Evolutionary conservation across 306 rosid genomes (phyloP).

Genomic region (Citrullus colocynthis): DNA sequence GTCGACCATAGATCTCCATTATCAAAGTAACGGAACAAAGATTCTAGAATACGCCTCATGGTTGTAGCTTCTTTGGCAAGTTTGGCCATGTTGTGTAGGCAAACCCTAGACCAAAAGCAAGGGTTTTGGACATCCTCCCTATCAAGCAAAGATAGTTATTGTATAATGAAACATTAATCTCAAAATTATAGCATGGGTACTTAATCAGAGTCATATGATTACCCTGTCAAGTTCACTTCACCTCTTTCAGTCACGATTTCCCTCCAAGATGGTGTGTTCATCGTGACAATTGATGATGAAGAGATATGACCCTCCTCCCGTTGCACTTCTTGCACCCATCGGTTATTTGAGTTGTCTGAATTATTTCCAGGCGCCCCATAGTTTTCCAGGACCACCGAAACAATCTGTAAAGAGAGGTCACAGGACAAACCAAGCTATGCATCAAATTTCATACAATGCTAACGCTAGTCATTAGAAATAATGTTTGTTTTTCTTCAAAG

Average conservation of each 20-base stretch:
- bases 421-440: conserved; percentile 6
- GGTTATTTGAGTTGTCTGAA: conserved; percentile 17
- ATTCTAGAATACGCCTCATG: conserved; percentile 77
- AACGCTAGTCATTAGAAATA: background rate
- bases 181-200: conserved; percentile 3
- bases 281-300: conserved; percentile 32
- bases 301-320: conserved; percentile 31
- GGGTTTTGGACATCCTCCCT: conserved; percentile 77
- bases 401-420: conserved; percentile 45
- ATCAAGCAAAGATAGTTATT: conserved; percentile 17
- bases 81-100: conserved; percentile 85
- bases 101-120: conserved; percentile 82
- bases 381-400: conserved; percentile 73
- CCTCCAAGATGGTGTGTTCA: conserved; percentile 52
- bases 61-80: conserved; percentile 89
- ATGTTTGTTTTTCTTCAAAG: background rate
- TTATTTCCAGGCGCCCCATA: conserved; percentile 36
- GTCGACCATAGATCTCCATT: conserved; percentile 60
- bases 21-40: conserved; percentile 78
- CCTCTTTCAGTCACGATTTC: conserved; percentile 45
- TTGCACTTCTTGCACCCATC: conserved; percentile 47
- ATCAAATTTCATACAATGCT: background rate
- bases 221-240: conserved; percentile 46
- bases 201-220: conserved; percentile 21
- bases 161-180: conserved; percentile 12